A percentile compares a stretch with the other conserved stretches of the same genome.
phyloP scores from a whole-genome alignment of 2,329 filamentous ascomycete genomes.

The Nectriaceae sp. region DNA sequence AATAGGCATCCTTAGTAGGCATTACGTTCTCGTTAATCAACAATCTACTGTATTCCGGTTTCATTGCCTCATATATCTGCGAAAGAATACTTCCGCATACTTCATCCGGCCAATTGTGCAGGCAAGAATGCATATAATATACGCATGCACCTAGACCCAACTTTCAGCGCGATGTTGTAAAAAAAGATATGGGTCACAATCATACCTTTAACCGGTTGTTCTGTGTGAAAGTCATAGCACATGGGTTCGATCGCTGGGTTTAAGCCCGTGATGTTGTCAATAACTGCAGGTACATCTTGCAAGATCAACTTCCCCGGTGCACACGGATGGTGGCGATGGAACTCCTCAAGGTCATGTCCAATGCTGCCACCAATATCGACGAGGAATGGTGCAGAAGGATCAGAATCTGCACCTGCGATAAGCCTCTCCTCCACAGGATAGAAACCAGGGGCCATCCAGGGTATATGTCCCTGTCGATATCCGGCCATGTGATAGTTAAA shows the following conservation, averaged over 20 bases:
- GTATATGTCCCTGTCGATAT: slow-evolving; percentile 34
- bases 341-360: slow-evolving; percentile 38
- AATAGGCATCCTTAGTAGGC: slow-evolving; percentile 31
- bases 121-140: slow-evolving; percentile 30
- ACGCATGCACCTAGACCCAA: slow-evolving; percentile 9
- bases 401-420: slow-evolving; percentile 28
- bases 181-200: no score
- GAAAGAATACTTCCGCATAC: slow-evolving; percentile 32
- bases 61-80: slow-evolving; percentile 26
- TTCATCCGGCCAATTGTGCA: slow-evolving; percentile 50
- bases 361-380: slow-evolving; percentile 39
- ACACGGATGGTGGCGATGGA: slow-evolving; percentile 35
- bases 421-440: slow-evolving; percentile 36
- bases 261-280: slow-evolving; percentile 33
- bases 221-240: slow-evolving; percentile 34
- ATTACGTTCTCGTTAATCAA: slow-evolving; percentile 37
- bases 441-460: slow-evolving; percentile 39
- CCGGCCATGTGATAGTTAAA: slow-evolving; percentile 43
- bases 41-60: slow-evolving; percentile 34
- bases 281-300: slow-evolving; percentile 48
- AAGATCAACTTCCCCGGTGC: slow-evolving; percentile 46
- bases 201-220: slow-evolving; percentile 27
- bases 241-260: slow-evolving; percentile 35
- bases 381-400: slow-evolving; percentile 27
- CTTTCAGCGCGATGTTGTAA: no score